A percentile compares a stretch with the other conserved stretches of the same genome.
Evolutionary conservation across 2,329 filamentous ascomycete genomes (phyloP).

Genomic region (Sclerotiophoma versabilis): DNA sequence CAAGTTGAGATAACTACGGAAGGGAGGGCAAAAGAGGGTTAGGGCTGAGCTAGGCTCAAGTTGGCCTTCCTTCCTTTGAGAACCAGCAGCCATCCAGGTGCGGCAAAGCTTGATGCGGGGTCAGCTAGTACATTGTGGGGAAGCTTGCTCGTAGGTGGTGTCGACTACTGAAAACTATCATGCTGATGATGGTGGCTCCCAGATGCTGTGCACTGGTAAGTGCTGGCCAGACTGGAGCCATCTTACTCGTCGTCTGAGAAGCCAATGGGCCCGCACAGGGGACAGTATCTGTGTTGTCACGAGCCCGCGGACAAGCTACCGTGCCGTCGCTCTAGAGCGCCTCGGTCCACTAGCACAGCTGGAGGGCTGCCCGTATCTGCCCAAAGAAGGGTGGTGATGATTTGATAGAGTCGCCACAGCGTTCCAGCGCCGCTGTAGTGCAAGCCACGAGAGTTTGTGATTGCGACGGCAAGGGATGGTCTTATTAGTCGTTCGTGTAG

Average conservation of each 20-base stretch:
- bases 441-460: constrained; percentile 6
- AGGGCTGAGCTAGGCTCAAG: constrained; percentile 21
- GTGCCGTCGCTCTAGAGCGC: background rate
- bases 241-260: background rate
- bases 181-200: too few relatives aligned
- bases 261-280: background rate
- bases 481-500: too few relatives aligned
- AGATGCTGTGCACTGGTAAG: background rate
- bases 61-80: constrained; percentile 16
- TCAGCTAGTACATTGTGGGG: constrained; percentile 1
- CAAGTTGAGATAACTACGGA: constrained; percentile 4
- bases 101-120: constrained; percentile 17
- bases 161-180: too few relatives aligned
- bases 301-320: background rate
- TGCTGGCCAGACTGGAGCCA: background rate
- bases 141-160: constrained; percentile 2
- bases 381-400: background rate
- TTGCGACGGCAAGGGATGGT: constrained; percentile 6
- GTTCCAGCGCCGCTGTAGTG: constrained; percentile 2
- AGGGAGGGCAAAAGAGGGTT: constrained; percentile 11
- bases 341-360: background rate
- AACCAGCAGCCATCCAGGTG: background rate
- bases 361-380: background rate
- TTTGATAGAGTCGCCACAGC: background rate
- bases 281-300: background rate